A percentile compares a stretch with the other conserved stretches of the same genome.
Evolutionary conservation across 2,329 filamentous ascomycete species (phyloP).

Genomic region (Xylaria sp.): DNA sequence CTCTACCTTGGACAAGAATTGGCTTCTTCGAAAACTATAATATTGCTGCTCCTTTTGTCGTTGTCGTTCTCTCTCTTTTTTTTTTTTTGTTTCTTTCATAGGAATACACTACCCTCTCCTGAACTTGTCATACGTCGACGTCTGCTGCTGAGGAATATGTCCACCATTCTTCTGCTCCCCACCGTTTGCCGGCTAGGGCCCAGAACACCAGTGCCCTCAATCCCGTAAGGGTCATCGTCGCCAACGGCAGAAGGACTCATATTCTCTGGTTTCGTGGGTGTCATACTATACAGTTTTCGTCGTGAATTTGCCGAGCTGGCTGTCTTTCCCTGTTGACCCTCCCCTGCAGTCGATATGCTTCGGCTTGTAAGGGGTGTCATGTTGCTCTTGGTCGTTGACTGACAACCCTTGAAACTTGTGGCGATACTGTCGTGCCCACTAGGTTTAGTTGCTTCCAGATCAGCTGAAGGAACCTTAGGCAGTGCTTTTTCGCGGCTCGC

Average conservation of each 20-base stretch:
- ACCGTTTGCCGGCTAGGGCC: conserved; percentile 48
- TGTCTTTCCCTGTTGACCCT: conserved; percentile 36
- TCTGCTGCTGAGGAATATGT: conserved; percentile 63
- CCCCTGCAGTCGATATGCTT: conserved; percentile 32
- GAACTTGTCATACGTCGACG: conserved; percentile 56
- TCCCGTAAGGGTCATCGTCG: conserved; percentile 40
- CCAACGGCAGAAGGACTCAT: conserved; percentile 37
- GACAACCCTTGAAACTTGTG: conserved; percentile 36
- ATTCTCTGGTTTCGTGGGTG: conserved; percentile 42
- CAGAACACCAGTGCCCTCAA: conserved; percentile 36
- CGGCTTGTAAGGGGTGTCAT: conserved; percentile 35
- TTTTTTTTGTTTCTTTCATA: conserved; percentile 40
- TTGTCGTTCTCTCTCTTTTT: background rate
- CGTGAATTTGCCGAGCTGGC: conserved; percentile 30
- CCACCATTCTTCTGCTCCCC: conserved; percentile 65
- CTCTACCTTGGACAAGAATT: background rate
- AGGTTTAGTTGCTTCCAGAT: conserved; percentile 32
- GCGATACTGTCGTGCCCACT: conserved; percentile 29
- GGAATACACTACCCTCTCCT: conserved; percentile 51
- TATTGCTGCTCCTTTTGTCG: background rate
- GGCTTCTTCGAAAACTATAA: conserved; percentile 1
- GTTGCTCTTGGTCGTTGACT: conserved; percentile 27
- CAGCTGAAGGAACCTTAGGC: conserved; percentile 37
- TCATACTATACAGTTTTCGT: conserved; percentile 19
- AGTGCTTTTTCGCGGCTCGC: conserved; percentile 34